Evolutionary conservation across 1,139 yeast genomes (phyloP), one percentile per base, ranked within the genome.

Genomic region (Torulaspora globosa): DNA sequence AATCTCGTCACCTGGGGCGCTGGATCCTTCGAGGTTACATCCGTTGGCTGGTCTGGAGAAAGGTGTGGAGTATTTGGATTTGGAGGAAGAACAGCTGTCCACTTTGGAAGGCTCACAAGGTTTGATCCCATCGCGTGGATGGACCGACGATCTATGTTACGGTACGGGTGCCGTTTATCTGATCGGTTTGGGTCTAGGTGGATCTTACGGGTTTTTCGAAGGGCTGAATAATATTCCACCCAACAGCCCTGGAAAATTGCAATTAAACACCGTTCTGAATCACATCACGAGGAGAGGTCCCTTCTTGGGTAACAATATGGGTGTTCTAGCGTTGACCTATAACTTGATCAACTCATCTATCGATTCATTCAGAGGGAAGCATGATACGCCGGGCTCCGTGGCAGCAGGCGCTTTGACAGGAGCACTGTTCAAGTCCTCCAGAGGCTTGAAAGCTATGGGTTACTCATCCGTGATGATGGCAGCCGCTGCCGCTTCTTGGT

Each of bases 81-180:
- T 92, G 54, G 97, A 92, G 63, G 94, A 84, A 51, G 95, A 86
- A 60, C 75, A 82, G 55, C 72, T 89, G 54, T 79, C 80, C 43
- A 70, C 78, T 16, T 70, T 86, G 59, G 95, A 89, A 61, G 96
- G 96, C 35, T 80, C 95, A 1, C 87, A 86, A 64, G 96, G 96
- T 50, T 69, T 92, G 50, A 78, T 92, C 57, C 97, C 98, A 31
- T 85, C 95, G 31, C 84, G 97, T 71, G 95, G 94, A 60, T 92
- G 97, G 96, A 79, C 90, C 12, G 98, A 92, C 67, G 97, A 92
- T 69, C 76, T 92, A 55, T 89, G 97, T 76, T 92, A 94, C 70
- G 98, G 98, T 58, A 86, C 98, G 10, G 98, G 98, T 67, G 82
- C 96, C 10, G 90, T 89, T 41, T 92, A 92, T 67, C 75, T 92